Conservation (phyloP, 1,139 yeast species). For the Kodamaea plutei region DNA sequence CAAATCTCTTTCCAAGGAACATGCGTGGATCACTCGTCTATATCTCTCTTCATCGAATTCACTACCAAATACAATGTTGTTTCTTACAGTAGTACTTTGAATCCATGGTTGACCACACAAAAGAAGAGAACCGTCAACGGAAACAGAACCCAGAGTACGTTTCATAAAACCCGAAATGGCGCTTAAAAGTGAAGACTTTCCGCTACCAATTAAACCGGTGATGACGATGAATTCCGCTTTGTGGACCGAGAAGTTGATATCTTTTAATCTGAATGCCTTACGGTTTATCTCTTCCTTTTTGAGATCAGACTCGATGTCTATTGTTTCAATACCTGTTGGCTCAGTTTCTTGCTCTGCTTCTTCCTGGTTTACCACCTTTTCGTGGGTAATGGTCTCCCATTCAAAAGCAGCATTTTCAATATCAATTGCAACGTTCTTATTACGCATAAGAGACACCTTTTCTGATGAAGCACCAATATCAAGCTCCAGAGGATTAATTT, state of each 20-base stretch:
- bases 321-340: slow-evolving; percentile 9
- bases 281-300: slow-evolving; percentile 4
- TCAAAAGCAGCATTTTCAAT: slow-evolving; percentile 45
- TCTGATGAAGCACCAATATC: slow-evolving; percentile 8
- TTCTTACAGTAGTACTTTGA: slow-evolving; percentile 39
- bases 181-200: slow-evolving; percentile 43
- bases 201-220: slow-evolving; percentile 49
- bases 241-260: slow-evolving; percentile 32
- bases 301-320: slow-evolving; percentile 4
- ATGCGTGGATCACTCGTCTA: slow-evolving; percentile 51
- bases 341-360: background rate
- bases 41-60: slow-evolving; percentile 52
- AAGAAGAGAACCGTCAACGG: slow-evolving; percentile 36
- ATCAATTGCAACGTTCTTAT: slow-evolving; percentile 13
- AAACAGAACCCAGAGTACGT: slow-evolving; percentile 34
- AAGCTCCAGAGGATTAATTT: slow-evolving; percentile 15
- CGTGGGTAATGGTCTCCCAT: slow-evolving; percentile 42
- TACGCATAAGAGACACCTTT: slow-evolving; percentile 19
- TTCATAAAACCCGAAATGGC: slow-evolving; percentile 50
- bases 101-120: slow-evolving; percentile 53
- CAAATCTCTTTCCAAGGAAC: slow-evolving; percentile 50
- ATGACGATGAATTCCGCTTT: slow-evolving; percentile 44
- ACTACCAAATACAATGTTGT: slow-evolving; percentile 67
- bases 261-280: slow-evolving; percentile 15
- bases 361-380: slow-evolving; percentile 7